Percentiles rank a stretch among this genome's conserved stretches.
These are phyloP conservation scores for Myxozyma vanderwaltii DNA, from an alignment of 805 yeast genomes.

Conservation along the genomic window DNA sequence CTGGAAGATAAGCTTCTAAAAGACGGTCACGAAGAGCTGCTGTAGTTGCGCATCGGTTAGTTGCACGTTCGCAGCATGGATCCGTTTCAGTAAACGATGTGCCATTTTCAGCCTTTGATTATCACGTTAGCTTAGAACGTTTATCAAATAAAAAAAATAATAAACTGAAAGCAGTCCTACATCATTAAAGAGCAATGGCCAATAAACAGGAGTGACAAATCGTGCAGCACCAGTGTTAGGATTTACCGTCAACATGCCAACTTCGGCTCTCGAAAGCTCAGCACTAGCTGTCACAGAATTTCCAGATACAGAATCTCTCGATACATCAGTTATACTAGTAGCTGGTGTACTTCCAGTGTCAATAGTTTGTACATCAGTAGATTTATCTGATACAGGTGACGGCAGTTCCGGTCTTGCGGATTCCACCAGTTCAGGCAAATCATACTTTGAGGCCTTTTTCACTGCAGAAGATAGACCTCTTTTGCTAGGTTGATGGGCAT, in stretches of 20 bases:
- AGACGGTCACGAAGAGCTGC: not conserved
- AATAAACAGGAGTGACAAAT: not conserved
- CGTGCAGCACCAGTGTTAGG: slow-evolving; percentile 9
- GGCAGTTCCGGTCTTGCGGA: not conserved
- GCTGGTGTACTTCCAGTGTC: not conserved
- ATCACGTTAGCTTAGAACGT: not conserved
- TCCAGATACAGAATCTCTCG: not conserved
- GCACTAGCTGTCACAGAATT: not conserved
- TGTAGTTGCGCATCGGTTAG: not conserved
- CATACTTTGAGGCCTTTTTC: not conserved
- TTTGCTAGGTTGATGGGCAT: slow-evolving; percentile 3
- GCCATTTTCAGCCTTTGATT: not conserved
- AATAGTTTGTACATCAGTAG: not conserved
- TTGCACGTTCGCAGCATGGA: not conserved
- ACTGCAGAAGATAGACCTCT: not conserved
- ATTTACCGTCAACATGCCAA: slow-evolving; percentile 2
- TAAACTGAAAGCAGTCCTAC: not conserved
- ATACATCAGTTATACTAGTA: too few species aligned
- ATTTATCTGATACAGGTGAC: not conserved
- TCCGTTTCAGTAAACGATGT: not conserved
- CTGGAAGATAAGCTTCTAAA: not conserved
- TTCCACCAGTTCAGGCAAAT: not conserved
- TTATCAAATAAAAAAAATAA: not conserved
- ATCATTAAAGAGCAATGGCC: slow-evolving; percentile 2
- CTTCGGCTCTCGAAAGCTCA: not conserved